Evolutionary conservation across 1,284 basidiomycete species (phyloP), one percentile per base, ranked within the genome.

Genomic region (Trametes sp.): DNA sequence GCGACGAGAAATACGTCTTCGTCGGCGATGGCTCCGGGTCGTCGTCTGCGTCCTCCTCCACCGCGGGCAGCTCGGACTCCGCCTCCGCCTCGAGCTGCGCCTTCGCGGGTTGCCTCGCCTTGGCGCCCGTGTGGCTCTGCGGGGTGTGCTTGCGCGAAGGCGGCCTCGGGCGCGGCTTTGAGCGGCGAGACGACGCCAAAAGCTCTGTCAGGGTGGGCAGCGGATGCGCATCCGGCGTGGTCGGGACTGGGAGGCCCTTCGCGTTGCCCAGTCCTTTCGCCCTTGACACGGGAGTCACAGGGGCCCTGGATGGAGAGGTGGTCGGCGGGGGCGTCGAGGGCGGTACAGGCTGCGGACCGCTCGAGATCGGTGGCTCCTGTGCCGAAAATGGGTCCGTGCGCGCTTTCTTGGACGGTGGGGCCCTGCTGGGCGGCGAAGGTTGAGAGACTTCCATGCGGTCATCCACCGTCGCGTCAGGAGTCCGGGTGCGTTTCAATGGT

Each of bases 1-100:
- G 78, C 2, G 79, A 79, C 29, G 82, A 82, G 64, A 81, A 78
- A 62, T 76, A 76, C 6, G 81, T 80, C 66, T 75, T 80, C 14
- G 75, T 64, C 29, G 78, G 69, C 50, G 71, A 76, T n/a, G 78
- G 72, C 14, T 64, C 62, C 21, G 59, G 56, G 23, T 60, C 66
- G 45, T 60, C 64, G 13, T 36, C 35, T 14, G 35, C 11, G 42
- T 46, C 36, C 33, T 50, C 61, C 13, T 31, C 41, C 44, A 53
- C 57, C 26, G 35, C 62, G 44, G 54, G 57, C 1, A 65, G 57
- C 26, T 61, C 61, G 24, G 55, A 41, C 16, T 68, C 57, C 24
- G 21, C 49, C 42, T 55, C 57, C 10, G 21, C 52, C 42, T 55
- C 57, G 14, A 52, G 36, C 41, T 45, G 41, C 33, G 38, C 50